These are phyloP conservation scores for Candida easanensis DNA, from an alignment of 805 yeast genomes.

Conservation along the genomic window DNA sequence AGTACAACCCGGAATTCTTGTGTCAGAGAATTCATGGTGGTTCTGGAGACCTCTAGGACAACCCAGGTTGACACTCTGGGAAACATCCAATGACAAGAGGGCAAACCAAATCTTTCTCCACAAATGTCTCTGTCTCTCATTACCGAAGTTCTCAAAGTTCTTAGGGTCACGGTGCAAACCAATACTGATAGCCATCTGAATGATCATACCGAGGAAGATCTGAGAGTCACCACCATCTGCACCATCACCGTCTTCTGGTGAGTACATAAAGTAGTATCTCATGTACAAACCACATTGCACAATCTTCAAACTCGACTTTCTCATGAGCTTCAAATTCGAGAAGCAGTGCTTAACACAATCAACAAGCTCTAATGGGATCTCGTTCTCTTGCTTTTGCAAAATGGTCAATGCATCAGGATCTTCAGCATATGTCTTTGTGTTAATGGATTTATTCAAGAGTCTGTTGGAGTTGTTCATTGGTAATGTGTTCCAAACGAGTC, in stretches of 20 bases:
- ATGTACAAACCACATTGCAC: slow-evolving; percentile 60
- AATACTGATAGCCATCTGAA: slow-evolving; percentile 65
- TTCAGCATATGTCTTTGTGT: slow-evolving; percentile 22
- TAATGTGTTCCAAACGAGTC: slow-evolving; percentile 55
- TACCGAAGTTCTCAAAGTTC: slow-evolving; percentile 42
- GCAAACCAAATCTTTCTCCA: slow-evolving; percentile 61
- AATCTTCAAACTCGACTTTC: slow-evolving; percentile 44
- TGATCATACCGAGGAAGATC: slow-evolving; percentile 50
- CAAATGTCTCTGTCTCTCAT: slow-evolving; percentile 41
- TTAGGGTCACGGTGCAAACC: slow-evolving; percentile 71
- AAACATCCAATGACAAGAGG: slow-evolving; percentile 39
- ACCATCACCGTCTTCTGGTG: slow-evolving; percentile 61
- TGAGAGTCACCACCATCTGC: slow-evolving; percentile 58
- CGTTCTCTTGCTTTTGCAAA: slow-evolving; percentile 39
- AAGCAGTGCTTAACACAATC: slow-evolving; percentile 46
- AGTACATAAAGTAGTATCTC: slow-evolving; percentile 50
- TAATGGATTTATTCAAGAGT: slow-evolving; percentile 13
- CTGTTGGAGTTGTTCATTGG: slow-evolving; percentile 37
- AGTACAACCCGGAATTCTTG: slow-evolving; percentile 38
- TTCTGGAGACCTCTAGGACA: slow-evolving; percentile 38
- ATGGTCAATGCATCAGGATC: slow-evolving; percentile 14
- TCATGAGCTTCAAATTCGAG: slow-evolving; percentile 39
- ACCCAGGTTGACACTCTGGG: slow-evolving; percentile 41
- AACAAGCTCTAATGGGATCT: slow-evolving; percentile 38
- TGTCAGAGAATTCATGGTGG: slow-evolving; percentile 39